Percentiles rank a stretch among this genome's conserved stretches.
phyloP scores from a whole-genome alignment of 805 yeast species.

The Zygosaccharomyces bailii region DNA sequence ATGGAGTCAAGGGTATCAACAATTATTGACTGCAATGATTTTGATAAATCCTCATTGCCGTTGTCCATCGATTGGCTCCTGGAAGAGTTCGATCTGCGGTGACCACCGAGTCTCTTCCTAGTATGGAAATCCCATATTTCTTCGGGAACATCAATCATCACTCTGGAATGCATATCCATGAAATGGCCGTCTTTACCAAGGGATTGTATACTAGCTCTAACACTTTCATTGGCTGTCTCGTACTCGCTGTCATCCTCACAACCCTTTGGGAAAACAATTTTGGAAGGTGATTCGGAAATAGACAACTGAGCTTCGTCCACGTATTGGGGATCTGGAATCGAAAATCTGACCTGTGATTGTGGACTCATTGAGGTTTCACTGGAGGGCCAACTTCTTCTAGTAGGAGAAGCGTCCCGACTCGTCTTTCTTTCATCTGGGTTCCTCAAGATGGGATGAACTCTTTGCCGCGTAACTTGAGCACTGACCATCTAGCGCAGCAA shows the following conservation, averaged over 20 bases:
- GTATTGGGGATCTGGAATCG: conserved; percentile 24
- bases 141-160: conserved; percentile 33
- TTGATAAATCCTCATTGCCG: conserved; percentile 4
- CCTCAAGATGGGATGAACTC: conserved; percentile 7
- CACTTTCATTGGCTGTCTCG: conserved; percentile 1
- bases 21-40: conserved; percentile 31
- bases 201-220: not conserved
- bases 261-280: conserved; percentile 31
- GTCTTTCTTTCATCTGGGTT: not conserved
- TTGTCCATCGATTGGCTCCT: not conserved
- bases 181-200: conserved; percentile 20
- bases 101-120: conserved; percentile 9
- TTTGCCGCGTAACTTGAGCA: conserved; percentile 5
- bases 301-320: conserved; percentile 3
- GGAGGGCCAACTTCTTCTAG: not conserved
- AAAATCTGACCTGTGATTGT: conserved; percentile 33
- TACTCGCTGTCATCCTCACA: conserved; percentile 4
- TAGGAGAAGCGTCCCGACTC: not conserved
- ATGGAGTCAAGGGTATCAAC: conserved; percentile 25
- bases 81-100: conserved; percentile 10
- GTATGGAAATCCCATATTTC: conserved; percentile 32
- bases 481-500: conserved; percentile 5
- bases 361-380: conserved; percentile 7
- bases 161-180: conserved; percentile 29
- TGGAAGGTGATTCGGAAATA: conserved; percentile 25